Conservation (phyloP, 768 basidiomycete species). For the Naganishia onofrii region DNA sequence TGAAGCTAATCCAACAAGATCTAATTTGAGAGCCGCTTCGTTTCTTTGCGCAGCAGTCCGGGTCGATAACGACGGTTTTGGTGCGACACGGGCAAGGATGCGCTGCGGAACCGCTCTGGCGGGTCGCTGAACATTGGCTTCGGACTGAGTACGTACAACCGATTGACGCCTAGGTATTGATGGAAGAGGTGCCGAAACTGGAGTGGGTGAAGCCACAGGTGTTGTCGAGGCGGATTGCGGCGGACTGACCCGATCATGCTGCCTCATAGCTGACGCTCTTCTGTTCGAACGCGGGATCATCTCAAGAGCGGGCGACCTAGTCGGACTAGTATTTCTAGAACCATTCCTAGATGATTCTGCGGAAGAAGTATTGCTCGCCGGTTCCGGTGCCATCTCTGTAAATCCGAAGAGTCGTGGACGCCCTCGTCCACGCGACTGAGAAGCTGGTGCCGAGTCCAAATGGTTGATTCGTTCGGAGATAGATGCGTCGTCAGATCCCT, state of each 20-base stretch:
- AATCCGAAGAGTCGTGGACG: slow-evolving; percentile 49
- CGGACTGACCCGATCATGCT: slow-evolving; percentile 4
- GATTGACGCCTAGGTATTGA: slow-evolving; percentile 5
- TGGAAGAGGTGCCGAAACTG: slow-evolving; percentile 1
- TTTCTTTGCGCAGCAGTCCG: slow-evolving; percentile 32
- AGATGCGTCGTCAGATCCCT: slow-evolving; percentile 36
- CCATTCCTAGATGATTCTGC: slow-evolving; percentile 3
- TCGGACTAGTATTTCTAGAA: slow-evolving; percentile 28
- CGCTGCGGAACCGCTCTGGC: slow-evolving; percentile 5
- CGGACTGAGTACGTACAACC: slow-evolving; percentile 23
- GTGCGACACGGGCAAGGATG: slow-evolving; percentile 14
- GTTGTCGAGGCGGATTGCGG: not conserved
- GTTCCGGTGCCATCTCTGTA: slow-evolving; percentile 41
- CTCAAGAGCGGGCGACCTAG: slow-evolving; percentile 31
- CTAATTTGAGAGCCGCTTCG: slow-evolving; percentile 48
- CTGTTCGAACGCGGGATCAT: slow-evolving; percentile 29
- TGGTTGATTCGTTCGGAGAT: slow-evolving; percentile 29
- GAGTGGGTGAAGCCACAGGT: slow-evolving; percentile 8
- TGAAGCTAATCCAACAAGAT: slow-evolving; percentile 45
- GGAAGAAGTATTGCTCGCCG: slow-evolving; percentile 11
- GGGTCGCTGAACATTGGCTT: slow-evolving; percentile 26
- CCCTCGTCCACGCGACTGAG: slow-evolving; percentile 19
- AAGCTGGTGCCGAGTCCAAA: not conserved
- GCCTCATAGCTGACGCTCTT: slow-evolving; percentile 8
- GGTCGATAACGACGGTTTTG: slow-evolving; percentile 26